phyloP scores from a whole-genome alignment of 1,284 basidiomycete species.

The Ceratobasidium papillatum region DNA sequence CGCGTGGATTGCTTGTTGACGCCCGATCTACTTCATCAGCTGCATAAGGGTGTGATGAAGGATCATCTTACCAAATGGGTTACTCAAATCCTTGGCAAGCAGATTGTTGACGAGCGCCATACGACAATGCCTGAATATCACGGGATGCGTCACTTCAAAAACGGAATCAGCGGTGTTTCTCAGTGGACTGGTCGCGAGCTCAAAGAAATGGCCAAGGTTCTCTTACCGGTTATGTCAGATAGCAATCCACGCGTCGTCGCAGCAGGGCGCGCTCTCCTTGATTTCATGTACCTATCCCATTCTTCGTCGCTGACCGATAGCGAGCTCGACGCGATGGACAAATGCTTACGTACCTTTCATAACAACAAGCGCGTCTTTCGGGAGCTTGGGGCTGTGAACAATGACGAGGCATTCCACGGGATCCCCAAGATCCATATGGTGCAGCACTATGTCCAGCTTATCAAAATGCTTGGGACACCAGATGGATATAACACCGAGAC shows the following conservation, averaged over 20 bases:
- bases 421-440: constrained; percentile 55
- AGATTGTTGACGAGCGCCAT: constrained; percentile 34
- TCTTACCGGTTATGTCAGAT: constrained; percentile 49
- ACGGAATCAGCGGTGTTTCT: constrained; percentile 46
- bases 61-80: too few relatives aligned
- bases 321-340: constrained; percentile 48
- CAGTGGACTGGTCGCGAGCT: constrained; percentile 50
- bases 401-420: constrained; percentile 49
- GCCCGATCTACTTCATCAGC: constrained; percentile 51
- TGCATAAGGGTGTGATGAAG: too few relatives aligned
- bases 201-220: constrained; percentile 51
- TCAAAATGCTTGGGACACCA: constrained; percentile 36
- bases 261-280: constrained; percentile 49
- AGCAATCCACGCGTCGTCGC: constrained; percentile 41
- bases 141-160: too few relatives aligned
- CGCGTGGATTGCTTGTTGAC: constrained; percentile 47
- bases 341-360: constrained; percentile 51
- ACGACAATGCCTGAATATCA: constrained; percentile 22
- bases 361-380: constrained; percentile 51
- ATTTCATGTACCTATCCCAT: constrained; percentile 50
- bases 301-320: constrained; percentile 47
- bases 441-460: constrained; percentile 35
- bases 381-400: constrained; percentile 46
- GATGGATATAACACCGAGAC: constrained; percentile 43
- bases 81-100: constrained; percentile 23